Conservation (phyloP, 2,329 filamentous ascomycete species). For the Paecilomyces sp. region DNA sequence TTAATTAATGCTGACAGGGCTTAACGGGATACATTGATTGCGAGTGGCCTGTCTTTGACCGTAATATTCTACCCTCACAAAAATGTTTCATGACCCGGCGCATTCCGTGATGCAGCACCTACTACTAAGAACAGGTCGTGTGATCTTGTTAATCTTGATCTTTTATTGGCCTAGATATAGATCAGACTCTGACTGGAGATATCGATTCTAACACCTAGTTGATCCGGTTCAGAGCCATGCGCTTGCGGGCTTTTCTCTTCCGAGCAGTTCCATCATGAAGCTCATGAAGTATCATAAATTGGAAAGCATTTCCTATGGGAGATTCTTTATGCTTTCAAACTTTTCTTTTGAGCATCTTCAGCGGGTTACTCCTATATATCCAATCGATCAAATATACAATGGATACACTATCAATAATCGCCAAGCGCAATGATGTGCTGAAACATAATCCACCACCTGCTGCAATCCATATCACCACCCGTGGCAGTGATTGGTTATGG, state of each 20-base stretch:
- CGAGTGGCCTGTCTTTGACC: not conserved
- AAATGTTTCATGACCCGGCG: not conserved
- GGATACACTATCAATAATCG: not conserved
- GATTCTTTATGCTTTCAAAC: not conserved
- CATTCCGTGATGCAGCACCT: not conserved
- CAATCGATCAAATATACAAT: not conserved
- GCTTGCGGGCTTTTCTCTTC: not conserved
- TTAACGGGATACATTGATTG: not conserved
- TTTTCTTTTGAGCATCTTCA: not conserved
- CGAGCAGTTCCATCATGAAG: not conserved
- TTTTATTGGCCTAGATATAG: not conserved
- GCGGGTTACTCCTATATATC: not conserved
- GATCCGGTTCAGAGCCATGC: not conserved
- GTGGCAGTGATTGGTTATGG: constrained; percentile 4
- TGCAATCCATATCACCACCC: constrained; percentile 16
- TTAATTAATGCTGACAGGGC: not conserved
- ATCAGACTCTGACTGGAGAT: not conserved
- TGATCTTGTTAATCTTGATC: not conserved
- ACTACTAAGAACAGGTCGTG: not conserved
- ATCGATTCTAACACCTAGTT: not conserved
- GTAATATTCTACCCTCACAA: not conserved
- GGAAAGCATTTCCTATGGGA: not conserved
- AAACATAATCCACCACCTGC: not conserved
- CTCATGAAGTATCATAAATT: not conserved
- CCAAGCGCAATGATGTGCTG: not conserved